Evolutionary conservation across 441 rosid species (phyloP).

Genomic region (Jatropha podagrica): DNA sequence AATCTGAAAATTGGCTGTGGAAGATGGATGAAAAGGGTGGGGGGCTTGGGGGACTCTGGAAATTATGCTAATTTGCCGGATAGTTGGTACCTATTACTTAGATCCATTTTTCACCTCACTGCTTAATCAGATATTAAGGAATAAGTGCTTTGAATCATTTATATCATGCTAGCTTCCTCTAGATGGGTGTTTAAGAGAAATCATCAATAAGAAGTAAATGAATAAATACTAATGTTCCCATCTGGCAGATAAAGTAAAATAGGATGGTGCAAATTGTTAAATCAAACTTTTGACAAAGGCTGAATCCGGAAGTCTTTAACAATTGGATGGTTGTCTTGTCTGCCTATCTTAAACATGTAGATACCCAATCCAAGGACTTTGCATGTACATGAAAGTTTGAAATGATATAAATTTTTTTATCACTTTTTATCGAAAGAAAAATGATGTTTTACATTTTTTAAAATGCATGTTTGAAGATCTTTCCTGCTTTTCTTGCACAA

Average conservation of each 20-base stretch:
- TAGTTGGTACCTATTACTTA: neutral
- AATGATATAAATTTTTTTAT: neutral
- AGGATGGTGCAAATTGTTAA: neutral
- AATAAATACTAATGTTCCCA: neutral
- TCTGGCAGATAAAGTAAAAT: neutral
- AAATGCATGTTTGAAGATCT: neutral
- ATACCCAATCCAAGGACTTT: neutral
- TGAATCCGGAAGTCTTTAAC: neutral
- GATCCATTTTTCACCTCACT: neutral
- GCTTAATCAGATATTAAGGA: neutral
- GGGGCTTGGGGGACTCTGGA: neutral
- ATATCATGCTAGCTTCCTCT: neutral
- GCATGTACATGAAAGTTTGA: neutral
- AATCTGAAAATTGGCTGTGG: neutral
- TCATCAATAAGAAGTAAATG: neutral
- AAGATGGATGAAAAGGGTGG: neutral
- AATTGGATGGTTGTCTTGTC: no score
- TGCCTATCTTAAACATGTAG: neutral
- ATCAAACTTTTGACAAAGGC: neutral
- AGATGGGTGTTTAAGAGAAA: neutral
- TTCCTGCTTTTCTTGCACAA: neutral
- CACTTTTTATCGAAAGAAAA: neutral
- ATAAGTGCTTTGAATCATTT: neutral
- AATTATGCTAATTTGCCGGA: neutral
- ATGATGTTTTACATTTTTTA: no score